Evolutionary conservation across 2,329 filamentous ascomycete genomes (phyloP), one percentile per base, ranked within the genome.

Genomic region (Penicillium sp.): DNA sequence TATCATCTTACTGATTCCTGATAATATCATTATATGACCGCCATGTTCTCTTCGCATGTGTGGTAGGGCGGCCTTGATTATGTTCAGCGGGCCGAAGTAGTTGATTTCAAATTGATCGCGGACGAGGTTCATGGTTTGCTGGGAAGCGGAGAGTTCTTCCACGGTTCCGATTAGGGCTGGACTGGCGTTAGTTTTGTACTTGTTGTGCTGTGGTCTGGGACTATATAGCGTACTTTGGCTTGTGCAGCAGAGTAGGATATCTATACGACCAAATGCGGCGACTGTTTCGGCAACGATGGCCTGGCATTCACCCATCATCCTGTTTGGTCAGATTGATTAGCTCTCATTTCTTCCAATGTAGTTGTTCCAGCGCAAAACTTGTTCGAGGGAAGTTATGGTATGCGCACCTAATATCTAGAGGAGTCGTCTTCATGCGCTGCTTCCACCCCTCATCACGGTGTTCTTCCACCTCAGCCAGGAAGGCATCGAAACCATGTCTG

Each of bases 1-100:
- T 26, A 28, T 23, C 14, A 54, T 33, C 69, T 61, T 74, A 82
- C 80, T 92, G 55, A 95, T 92, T 58, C 91, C 93, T 6, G 91
- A 94, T 46, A 97, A 82, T 51, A 95, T 85, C 59, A 97, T 88
- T 59, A 97, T 88, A 72, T 99, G 94, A 0, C 94, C 94, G 8
- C 88, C 92, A 64, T 88, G 87, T 68, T 92, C 89, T 56, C 82
- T 81, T 39, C 94, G 84, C 72, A 97, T 87, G 51, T 87, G 82
- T 1, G 93, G 92, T 19, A 99, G 80, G 1, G 87, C 82, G 13
- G 92, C 90, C 72, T 94, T 95, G 78, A 97, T 95, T 70, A 96
- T 91, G 75, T 97, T 97, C 72, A 97, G 88, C 54, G 95, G 92
- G 1, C 91, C 91, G 73, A 97, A 97, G 79, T 95, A 97, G 66